Base-by-base conservation (phyloP, 768 basidiomycete genomes). In the Suillus occidentalis region DNA sequence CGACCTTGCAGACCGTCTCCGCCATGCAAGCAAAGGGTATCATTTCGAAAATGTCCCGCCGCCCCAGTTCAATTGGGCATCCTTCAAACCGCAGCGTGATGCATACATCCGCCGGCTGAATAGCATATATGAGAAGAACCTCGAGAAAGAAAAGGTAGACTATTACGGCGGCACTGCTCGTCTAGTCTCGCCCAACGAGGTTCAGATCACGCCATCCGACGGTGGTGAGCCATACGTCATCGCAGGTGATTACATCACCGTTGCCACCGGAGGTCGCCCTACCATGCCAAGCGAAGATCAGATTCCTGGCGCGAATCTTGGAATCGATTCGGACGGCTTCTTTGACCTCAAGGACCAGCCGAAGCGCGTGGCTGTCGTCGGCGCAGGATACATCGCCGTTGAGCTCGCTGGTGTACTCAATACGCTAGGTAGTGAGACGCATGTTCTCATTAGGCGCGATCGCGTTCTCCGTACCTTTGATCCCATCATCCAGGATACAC, bases 371-470 rank as follows among this genome's bases (percentile, higher is more conserved):
- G 96, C 90, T 4, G 90, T 99, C 62, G 89, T 98, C 50, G 97
- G 97, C 55, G 97, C 97, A 16, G 97, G 97, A 1, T 99, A 99
- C 76, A 99, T 99, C 70, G 95, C 95, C 20, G 93, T 98, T 66
- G 97, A 99, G 78, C 87, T 99, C 55, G 94, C 97, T 6, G 97
- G 97, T 22, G 87, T 99, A 62, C 87, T 99, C 79, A 87, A 98
- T 77, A 84, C 92, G 8, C 87, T 97, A 63, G 95, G 96, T 25
- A 85, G 89, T 42, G 94, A 99, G 78, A 95, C 95, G 9, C 95
- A 98, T 74, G 77, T 99, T 69, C 76, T 98, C 75, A 98, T 98
- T 69, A 90, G 97, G 61, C 83, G 89, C 61, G 93, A 99, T 61
- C 90, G 87, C 63, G 93, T 99, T 50, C 82, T 99, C 69, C 87